These are phyloP conservation scores for Hordeum vulgare DNA, from an alignment of 176 grass and related monocot species.

Conservation along the genomic window DNA sequence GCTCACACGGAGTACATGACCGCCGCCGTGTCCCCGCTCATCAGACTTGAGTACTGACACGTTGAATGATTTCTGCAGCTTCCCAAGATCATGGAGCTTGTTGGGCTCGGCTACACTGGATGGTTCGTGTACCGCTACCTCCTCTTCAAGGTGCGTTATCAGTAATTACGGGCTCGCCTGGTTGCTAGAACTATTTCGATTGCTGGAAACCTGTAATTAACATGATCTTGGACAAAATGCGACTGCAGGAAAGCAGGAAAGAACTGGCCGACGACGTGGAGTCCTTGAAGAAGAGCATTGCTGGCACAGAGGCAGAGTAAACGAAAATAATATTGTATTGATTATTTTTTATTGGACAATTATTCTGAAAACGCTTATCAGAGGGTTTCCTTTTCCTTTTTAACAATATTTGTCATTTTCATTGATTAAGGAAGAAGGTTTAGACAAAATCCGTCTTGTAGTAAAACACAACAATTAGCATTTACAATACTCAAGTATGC, in stretches of 20 bases:
- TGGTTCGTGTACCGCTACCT: constrained; percentile 98
- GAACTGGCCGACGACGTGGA: constrained; percentile 59
- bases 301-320: constrained; percentile 41
- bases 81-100: constrained; percentile 86
- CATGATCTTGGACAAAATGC: background rate
- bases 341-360: background rate
- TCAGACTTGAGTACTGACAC: background rate
- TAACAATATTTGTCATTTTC: too few species aligned
- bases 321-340: background rate
- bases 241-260: constrained; percentile 70
- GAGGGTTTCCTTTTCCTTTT: too few species aligned
- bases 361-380: too few species aligned
- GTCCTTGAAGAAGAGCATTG: constrained; percentile 74
- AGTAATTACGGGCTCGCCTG: background rate
- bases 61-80: constrained; percentile 43
- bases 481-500: too few species aligned
- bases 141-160: constrained; percentile 74
- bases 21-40: background rate
- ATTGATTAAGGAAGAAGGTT: too few species aligned
- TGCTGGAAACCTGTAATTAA: background rate
- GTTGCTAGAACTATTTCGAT: background rate
- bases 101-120: constrained; percentile 82
- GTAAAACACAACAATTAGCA: too few species aligned
- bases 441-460: too few species aligned
- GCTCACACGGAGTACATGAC: background rate